Percentiles rank a stretch among this genome's conserved stretches.
phyloP scores from a whole-genome alignment of 2,329 filamentous ascomycete genomes.

The Xylariales sp. region DNA sequence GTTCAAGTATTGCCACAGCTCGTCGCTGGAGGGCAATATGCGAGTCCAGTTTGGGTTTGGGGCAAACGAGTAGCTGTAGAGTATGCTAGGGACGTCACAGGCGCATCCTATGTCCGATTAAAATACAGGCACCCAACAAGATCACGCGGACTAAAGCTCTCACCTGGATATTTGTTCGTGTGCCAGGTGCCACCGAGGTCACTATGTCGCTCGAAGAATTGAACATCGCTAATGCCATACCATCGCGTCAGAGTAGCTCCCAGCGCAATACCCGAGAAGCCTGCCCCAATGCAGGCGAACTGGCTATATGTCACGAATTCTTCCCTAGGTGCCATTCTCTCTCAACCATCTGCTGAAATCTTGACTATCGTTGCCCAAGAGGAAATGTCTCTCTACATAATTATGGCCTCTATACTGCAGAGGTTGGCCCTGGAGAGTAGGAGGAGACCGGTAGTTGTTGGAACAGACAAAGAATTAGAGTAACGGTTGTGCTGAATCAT shows the following conservation, averaged over 20 bases:
- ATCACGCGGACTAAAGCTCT: not conserved
- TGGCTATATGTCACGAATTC: constrained; percentile 1
- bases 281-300: constrained; percentile 44
- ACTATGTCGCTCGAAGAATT: constrained; percentile 54
- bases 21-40: constrained; percentile 48
- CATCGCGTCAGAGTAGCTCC: constrained; percentile 54
- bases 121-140: too few relatives aligned
- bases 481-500: too few relatives aligned
- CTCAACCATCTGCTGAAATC: too few relatives aligned
- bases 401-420: too few relatives aligned
- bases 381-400: too few relatives aligned
- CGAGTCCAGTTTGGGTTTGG: constrained; percentile 58
- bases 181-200: constrained; percentile 62
- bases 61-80: constrained; percentile 54
- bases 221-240: constrained; percentile 54
- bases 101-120: constrained; percentile 27
- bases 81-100: constrained; percentile 54
- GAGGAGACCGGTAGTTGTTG: too few relatives aligned
- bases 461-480: too few relatives aligned
- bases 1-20: constrained; percentile 55
- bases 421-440: too few relatives aligned
- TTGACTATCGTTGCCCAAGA: too few relatives aligned
- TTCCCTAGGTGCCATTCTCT: too few relatives aligned
- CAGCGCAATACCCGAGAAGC: constrained; percentile 58
- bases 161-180: constrained; percentile 57